A percentile compares a stretch with the other conserved stretches of the same genome.
Conservation (phyloP, 805 yeast species). For the Pichia occidentalis region DNA sequence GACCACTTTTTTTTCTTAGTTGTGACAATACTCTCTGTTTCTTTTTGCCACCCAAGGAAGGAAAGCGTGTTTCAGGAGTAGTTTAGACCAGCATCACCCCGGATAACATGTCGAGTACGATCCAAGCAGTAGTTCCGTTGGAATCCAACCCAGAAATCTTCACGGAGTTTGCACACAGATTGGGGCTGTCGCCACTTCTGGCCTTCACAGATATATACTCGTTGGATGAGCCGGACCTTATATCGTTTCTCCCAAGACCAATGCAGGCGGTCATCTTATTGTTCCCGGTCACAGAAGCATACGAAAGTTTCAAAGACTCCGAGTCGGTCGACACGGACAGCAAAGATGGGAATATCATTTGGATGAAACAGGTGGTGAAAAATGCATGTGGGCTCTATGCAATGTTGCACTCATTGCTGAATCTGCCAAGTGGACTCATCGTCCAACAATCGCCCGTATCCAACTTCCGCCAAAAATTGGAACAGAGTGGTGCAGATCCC, state of each 20-base stretch:
- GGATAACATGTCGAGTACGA: too few species aligned
- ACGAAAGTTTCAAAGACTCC: slow-evolving; percentile 42
- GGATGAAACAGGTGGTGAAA: slow-evolving; percentile 80
- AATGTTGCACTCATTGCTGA: slow-evolving; percentile 53
- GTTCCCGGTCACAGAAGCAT: slow-evolving; percentile 67
- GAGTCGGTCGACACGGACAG: neutral
- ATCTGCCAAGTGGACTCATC: slow-evolving; percentile 40
- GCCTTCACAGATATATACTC: slow-evolving; percentile 80
- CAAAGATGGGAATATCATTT: slow-evolving; percentile 35
- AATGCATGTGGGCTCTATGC: slow-evolving; percentile 96
- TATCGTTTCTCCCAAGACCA: slow-evolving; percentile 79
- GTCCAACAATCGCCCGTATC: slow-evolving; percentile 30
- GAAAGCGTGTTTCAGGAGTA: too few species aligned
- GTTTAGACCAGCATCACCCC: too few species aligned
- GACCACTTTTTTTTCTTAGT: too few species aligned
- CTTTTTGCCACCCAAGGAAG: too few species aligned
- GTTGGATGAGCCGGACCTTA: slow-evolving; percentile 72
- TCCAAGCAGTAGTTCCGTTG: slow-evolving; percentile 62
- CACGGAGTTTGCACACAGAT: slow-evolving; percentile 52
- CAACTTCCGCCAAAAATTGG: slow-evolving; percentile 22
- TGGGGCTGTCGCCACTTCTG: slow-evolving; percentile 59
- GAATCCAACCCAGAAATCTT: slow-evolving; percentile 89
- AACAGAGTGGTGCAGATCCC: slow-evolving; percentile 17
- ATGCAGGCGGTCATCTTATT: slow-evolving; percentile 66
- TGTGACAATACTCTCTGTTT: too few species aligned